Evolutionary conservation across 1,284 basidiomycete genomes (phyloP).

Genomic region (Trichosporon coremiiforme): DNA sequence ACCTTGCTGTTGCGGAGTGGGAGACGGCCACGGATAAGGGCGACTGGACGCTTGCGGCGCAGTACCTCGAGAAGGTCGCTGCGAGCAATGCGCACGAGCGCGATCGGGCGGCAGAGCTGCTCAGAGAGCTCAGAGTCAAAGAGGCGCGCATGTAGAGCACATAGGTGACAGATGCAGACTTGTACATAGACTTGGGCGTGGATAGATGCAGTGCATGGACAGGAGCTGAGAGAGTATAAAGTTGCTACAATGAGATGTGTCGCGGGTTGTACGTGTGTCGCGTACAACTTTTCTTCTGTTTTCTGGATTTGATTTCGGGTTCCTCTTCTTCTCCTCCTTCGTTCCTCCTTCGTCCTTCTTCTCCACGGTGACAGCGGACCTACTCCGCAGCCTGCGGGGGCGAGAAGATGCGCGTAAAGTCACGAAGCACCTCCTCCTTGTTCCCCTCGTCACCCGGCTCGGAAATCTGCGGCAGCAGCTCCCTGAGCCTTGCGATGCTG

Average conservation of each 20-base stretch:
- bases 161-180: not conserved
- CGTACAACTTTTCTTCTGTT: not conserved
- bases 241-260: slow-evolving; percentile 13
- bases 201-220: slow-evolving; percentile 9
- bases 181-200: not conserved
- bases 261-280: not conserved
- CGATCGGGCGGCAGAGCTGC: slow-evolving; percentile 47
- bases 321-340: not conserved
- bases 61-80: slow-evolving; percentile 70
- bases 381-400: slow-evolving; percentile 7
- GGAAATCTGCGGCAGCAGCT: slow-evolving; percentile 35
- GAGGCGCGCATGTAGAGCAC: slow-evolving; percentile 37
- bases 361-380: not conserved
- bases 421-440: slow-evolving; percentile 43
- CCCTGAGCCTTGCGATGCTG: slow-evolving; percentile 69
- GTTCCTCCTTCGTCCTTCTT: not conserved
- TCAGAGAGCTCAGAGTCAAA: slow-evolving; percentile 42
- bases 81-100: slow-evolving; percentile 59
- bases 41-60: slow-evolving; percentile 50
- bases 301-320: too few species aligned
- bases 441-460: slow-evolving; percentile 32
- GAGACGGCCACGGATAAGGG: slow-evolving; percentile 58
- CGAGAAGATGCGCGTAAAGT: slow-evolving; percentile 37
- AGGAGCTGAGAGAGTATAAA: not conserved
- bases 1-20: slow-evolving; percentile 75